A percentile compares a stretch with the other conserved stretches of the same genome.
Evolutionary conservation across 2,329 filamentous ascomycete species (phyloP).

Genomic region (Endoconidiophora laricicola): DNA sequence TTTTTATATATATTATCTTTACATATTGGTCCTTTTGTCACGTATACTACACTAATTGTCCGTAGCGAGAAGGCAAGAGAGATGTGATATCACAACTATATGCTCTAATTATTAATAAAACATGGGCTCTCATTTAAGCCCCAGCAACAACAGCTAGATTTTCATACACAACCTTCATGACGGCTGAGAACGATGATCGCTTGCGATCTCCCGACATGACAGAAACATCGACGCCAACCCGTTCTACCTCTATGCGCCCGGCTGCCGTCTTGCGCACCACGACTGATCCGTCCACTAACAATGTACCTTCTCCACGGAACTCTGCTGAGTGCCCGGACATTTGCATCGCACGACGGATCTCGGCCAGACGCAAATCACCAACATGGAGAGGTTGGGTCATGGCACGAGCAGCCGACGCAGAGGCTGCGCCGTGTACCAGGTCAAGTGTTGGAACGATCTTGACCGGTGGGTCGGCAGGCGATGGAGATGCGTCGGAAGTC

Average conservation of each 20-base stretch:
- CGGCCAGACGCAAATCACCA: slow-evolving; percentile 76
- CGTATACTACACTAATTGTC: too few species aligned
- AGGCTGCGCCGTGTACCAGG: slow-evolving; percentile 47
- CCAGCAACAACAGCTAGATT: slow-evolving; percentile 76
- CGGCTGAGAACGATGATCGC: slow-evolving; percentile 62
- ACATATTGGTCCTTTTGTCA: too few species aligned
- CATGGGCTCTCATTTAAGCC: background rate
- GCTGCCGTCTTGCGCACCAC: slow-evolving; percentile 76
- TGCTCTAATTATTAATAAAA: background rate
- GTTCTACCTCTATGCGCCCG: slow-evolving; percentile 80
- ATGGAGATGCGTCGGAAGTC: slow-evolving; percentile 9
- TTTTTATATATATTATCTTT: background rate
- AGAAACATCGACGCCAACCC: slow-evolving; percentile 34
- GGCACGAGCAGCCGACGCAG: slow-evolving; percentile 39
- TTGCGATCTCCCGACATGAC: slow-evolving; percentile 15
- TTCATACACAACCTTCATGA: slow-evolving; percentile 84
- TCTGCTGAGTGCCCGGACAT: slow-evolving; percentile 71
- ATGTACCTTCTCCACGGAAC: slow-evolving; percentile 80
- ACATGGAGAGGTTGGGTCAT: slow-evolving; percentile 83
- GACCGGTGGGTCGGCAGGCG: slow-evolving; percentile 14
- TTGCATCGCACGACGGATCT: slow-evolving; percentile 72
- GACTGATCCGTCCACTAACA: slow-evolving; percentile 77
- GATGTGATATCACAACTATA: too few species aligned
- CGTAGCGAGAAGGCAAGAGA: background rate
- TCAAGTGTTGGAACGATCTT: slow-evolving; percentile 33